A percentile compares a stretch with the other conserved stretches of the same genome.
Evolutionary conservation across 2,329 filamentous ascomycete genomes (phyloP).

Genomic region (Fusarium albidum): DNA sequence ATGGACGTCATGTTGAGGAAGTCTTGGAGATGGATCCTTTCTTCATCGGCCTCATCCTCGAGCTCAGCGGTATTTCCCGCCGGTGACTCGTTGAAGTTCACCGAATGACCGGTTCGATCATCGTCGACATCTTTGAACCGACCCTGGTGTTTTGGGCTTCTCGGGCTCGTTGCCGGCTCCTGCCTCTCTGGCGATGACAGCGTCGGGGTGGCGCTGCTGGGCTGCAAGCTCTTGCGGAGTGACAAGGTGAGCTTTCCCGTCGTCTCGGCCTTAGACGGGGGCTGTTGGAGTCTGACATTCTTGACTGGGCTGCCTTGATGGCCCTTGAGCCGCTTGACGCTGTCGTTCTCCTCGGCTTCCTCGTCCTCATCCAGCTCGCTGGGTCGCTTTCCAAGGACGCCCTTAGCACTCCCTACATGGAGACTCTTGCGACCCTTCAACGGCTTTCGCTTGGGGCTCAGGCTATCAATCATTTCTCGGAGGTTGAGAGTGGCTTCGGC

Average conservation of each 20-base stretch:
- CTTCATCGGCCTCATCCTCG: slow-evolving; percentile 58
- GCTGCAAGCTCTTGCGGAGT: slow-evolving; percentile 55
- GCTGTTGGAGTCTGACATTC: slow-evolving; percentile 73
- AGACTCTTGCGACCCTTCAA: slow-evolving; percentile 77
- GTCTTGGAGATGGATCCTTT: slow-evolving; percentile 83
- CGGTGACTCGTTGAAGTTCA: slow-evolving; percentile 54
- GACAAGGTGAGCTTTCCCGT: slow-evolving; percentile 67
- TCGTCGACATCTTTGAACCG: slow-evolving; percentile 64
- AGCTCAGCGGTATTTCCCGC: slow-evolving; percentile 52
- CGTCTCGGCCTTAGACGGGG: slow-evolving; percentile 72
- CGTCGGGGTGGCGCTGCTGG: slow-evolving; percentile 53
- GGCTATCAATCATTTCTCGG: slow-evolving; percentile 78
- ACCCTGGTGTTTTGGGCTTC: slow-evolving; percentile 64
- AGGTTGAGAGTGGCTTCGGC: slow-evolving; percentile 70
- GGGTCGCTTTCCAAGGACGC: slow-evolving; percentile 78
- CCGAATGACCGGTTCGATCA: slow-evolving; percentile 54
- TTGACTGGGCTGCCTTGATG: slow-evolving; percentile 80
- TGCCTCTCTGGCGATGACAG: slow-evolving; percentile 58
- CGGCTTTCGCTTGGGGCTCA: slow-evolving; percentile 77
- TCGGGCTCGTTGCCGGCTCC: slow-evolving; percentile 62
- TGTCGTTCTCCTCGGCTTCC: slow-evolving; percentile 65
- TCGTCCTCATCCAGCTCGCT: slow-evolving; percentile 71
- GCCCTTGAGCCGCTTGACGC: slow-evolving; percentile 75
- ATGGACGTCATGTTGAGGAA: slow-evolving; percentile 97
- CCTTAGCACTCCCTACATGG: slow-evolving; percentile 76